These are phyloP conservation scores for Curvularia lunata DNA, from an alignment of 2,329 filamentous ascomycete genomes.

Conservation along the genomic window DNA sequence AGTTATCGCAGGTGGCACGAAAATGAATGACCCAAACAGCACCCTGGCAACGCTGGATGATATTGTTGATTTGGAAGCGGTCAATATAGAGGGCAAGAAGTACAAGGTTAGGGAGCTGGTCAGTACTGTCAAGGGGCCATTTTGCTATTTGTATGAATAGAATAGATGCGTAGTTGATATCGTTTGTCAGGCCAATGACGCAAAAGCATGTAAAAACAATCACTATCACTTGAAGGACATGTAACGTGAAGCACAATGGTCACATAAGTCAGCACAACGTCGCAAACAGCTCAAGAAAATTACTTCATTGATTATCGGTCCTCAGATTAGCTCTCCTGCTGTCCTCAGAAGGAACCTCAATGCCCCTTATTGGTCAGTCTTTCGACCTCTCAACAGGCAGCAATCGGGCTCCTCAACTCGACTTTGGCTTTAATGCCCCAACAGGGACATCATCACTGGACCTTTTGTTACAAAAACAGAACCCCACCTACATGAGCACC, in stretches of 20 bases:
- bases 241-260: background rate
- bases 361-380: conserved; percentile 19
- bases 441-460: conserved; percentile 45
- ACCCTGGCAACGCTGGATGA: conserved; percentile 33
- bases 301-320: conserved; percentile 24
- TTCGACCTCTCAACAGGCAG: conserved; percentile 20
- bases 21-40: conserved; percentile 46
- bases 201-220: background rate
- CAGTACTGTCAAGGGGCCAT: conserved; percentile 55
- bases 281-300: background rate
- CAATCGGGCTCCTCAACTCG: conserved; percentile 37
- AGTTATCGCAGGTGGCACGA: conserved; percentile 53
- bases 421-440: conserved; percentile 46
- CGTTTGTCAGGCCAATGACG: background rate
- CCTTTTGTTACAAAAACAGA: conserved; percentile 20
- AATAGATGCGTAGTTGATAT: background rate
- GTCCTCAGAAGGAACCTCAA: conserved; percentile 42
- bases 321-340: conserved; percentile 48
- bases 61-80: conserved; percentile 50
- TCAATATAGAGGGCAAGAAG: conserved; percentile 42
- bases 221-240: background rate
- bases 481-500: conserved; percentile 19
- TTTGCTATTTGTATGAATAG: conserved; percentile 56
- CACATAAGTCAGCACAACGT: conserved; percentile 4
- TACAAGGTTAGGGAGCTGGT: conserved; percentile 53